A percentile compares a stretch with the other conserved stretches of the same genome.
phyloP scores from a whole-genome alignment of 2,329 filamentous ascomycete species.

The Curvularia lunata region DNA sequence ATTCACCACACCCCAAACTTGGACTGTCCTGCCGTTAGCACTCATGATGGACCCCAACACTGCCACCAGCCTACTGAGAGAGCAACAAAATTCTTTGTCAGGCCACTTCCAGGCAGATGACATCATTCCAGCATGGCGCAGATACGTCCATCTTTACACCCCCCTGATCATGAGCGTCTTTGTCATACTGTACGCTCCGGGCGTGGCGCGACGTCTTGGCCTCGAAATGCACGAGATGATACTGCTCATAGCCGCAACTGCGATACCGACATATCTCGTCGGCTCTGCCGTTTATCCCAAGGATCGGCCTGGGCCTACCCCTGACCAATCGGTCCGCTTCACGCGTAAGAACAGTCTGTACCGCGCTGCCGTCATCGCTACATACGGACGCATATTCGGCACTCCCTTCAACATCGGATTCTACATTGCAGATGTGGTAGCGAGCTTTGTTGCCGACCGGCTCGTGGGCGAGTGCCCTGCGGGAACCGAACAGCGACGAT shows the following conservation, averaged over 20 bases:
- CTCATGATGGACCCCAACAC: not conserved
- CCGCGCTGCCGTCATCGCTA: conserved; percentile 24
- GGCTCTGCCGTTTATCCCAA: conserved; percentile 19
- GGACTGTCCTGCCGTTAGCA: not conserved
- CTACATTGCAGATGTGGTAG: not conserved
- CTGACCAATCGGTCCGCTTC: conserved; percentile 23
- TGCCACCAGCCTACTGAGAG: not conserved
- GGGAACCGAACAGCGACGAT: not conserved
- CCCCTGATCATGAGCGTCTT: conserved; percentile 21
- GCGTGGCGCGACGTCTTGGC: conserved; percentile 5
- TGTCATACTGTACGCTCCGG: conserved; percentile 9
- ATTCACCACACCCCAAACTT: not conserved
- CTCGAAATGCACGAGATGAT: conserved; percentile 1
- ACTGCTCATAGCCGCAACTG: conserved; percentile 10
- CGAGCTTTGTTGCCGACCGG: not conserved
- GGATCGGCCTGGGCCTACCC: conserved; percentile 19
- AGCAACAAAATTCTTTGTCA: not conserved
- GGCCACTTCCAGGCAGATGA: not conserved
- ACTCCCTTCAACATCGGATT: conserved; percentile 12
- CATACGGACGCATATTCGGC: conserved; percentile 23
- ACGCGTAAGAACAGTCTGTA: conserved; percentile 21
- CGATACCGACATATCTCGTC: conserved; percentile 23
- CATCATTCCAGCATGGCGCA: not conserved
- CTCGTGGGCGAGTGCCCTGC: not conserved
- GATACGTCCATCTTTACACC: conserved; percentile 26